Conservation (phyloP, 805 yeast species). For the Starmerella vaccinii region DNA sequence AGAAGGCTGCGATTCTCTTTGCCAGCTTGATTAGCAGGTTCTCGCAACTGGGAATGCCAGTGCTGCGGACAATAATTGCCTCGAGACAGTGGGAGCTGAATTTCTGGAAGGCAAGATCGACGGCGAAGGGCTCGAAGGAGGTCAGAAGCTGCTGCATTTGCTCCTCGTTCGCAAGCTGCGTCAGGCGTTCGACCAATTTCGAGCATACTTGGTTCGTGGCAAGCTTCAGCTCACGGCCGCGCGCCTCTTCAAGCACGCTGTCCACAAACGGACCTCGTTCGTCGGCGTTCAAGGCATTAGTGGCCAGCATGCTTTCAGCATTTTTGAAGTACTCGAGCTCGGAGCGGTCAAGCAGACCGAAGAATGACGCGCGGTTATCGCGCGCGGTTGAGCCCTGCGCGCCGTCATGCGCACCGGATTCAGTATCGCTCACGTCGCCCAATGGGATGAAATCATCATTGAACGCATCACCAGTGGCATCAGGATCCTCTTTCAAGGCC, state of each 20-base stretch:
- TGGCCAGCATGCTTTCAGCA: conserved; percentile 76
- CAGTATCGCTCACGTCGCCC: conserved; percentile 16
- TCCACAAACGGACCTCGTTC: conserved; percentile 63
- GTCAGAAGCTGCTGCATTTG: conserved; percentile 59
- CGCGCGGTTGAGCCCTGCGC: conserved; percentile 9
- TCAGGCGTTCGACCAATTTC: conserved; percentile 76
- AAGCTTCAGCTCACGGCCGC: conserved; percentile 80
- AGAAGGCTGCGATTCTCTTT: conserved; percentile 52
- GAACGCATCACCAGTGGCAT: conserved; percentile 3
- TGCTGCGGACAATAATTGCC: conserved; percentile 64
- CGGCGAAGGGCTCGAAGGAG: conserved; percentile 63
- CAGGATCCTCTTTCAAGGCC: conserved; percentile 2
- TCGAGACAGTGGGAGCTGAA: conserved; percentile 91
- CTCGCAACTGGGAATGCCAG: conserved; percentile 67
- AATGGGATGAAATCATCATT: conserved; percentile 26
- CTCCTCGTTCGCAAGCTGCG: conserved; percentile 51
- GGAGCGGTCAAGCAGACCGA: conserved; percentile 72
- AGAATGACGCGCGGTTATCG: conserved; percentile 42
- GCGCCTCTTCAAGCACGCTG: conserved; percentile 74
- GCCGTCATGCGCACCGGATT: conserved; percentile 7
- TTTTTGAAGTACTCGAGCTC: conserved; percentile 88
- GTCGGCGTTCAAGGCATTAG: conserved; percentile 68
- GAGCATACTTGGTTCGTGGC: conserved; percentile 94
- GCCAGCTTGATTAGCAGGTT: conserved; percentile 50
- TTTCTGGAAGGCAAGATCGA: conserved; percentile 71